phyloP scores from a whole-genome alignment of 2,329 filamentous ascomycete species.

The Aspergillus eucalypticola region DNA sequence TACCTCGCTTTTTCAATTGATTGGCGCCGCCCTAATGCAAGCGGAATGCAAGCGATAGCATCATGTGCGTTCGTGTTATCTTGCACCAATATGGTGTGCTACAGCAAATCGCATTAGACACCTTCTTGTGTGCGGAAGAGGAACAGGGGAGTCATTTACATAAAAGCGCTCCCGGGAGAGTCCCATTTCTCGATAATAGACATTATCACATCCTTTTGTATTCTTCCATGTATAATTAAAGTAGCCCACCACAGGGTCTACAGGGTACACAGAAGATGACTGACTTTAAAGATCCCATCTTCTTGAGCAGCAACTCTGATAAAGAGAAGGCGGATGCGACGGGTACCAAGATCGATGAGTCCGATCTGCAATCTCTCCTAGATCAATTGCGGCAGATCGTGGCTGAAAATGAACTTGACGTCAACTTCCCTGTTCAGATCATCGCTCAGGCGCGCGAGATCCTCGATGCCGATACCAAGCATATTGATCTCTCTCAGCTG shows the following conservation, averaged over 20 bases:
- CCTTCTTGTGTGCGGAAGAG: neutral
- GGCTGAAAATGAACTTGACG: neutral
- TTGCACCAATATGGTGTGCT: neutral
- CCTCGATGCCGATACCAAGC: slow-evolving; percentile 6
- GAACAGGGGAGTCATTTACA: neutral
- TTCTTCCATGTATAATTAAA: neutral
- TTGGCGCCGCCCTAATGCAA: neutral
- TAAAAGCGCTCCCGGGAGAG: neutral
- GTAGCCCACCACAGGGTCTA: neutral
- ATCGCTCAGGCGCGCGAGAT: slow-evolving; percentile 5
- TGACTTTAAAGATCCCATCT: neutral
- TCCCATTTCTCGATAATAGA: neutral
- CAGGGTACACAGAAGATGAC: neutral
- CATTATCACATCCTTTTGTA: no score
- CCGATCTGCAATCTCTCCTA: neutral
- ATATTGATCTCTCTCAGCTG: slow-evolving; percentile 5
- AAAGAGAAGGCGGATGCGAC: neutral
- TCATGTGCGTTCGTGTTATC: neutral
- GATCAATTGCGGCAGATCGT: neutral
- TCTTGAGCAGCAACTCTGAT: neutral
- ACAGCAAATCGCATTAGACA: no score
- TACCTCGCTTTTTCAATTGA: neutral
- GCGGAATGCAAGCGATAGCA: neutral
- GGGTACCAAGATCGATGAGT: neutral
- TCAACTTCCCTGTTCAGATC: slow-evolving; percentile 6